Conservation (phyloP, 345 rosid genomes). For the Erodium maritimum region DNA sequence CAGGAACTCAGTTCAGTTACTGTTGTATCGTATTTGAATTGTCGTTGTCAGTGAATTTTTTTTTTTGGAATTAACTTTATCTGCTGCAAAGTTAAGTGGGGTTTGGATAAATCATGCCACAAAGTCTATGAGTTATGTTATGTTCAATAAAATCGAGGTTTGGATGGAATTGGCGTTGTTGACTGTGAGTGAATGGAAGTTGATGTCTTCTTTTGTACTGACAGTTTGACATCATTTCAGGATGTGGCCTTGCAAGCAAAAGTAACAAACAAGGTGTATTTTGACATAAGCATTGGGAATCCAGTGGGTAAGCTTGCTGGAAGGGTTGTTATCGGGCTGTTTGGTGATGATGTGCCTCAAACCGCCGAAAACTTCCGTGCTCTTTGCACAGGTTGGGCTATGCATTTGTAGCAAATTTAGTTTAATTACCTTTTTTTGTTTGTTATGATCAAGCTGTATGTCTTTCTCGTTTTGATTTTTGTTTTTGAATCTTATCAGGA, state of each 20-base stretch:
- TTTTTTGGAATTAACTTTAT: too few relatives aligned
- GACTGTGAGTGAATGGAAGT: background rate
- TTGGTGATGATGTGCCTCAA: slow-evolving; percentile 90
- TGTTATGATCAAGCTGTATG: too few relatives aligned
- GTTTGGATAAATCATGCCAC: background rate
- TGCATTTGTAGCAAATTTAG: background rate
- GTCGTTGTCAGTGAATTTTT: too few relatives aligned
- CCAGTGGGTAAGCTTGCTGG: slow-evolving; percentile 84
- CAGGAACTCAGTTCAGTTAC: too few relatives aligned
- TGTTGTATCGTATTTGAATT: too few relatives aligned
- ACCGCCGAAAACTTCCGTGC: slow-evolving; percentile 95
- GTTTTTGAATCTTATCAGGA: slow-evolving; percentile 33
- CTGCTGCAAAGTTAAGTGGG: background rate
- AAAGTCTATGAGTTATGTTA: background rate
- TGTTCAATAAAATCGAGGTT: background rate
- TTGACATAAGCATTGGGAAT: slow-evolving; percentile 87
- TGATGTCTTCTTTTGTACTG: background rate
- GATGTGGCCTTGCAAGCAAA: slow-evolving; percentile 47
- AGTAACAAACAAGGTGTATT: slow-evolving; percentile 79
- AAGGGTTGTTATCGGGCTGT: slow-evolving; percentile 84
- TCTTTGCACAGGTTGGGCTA: slow-evolving; percentile 66
- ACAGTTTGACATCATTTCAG: slow-evolving; percentile 29
- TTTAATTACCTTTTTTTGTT: background rate
- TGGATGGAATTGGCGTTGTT: background rate
- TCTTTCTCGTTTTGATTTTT: background rate